A percentile compares a stretch with the other conserved stretches of the same genome.
These are phyloP conservation scores for Phytophthora pluvialis DNA, from an alignment of 352 stramenopile genomes.

Conservation along the genomic window DNA sequence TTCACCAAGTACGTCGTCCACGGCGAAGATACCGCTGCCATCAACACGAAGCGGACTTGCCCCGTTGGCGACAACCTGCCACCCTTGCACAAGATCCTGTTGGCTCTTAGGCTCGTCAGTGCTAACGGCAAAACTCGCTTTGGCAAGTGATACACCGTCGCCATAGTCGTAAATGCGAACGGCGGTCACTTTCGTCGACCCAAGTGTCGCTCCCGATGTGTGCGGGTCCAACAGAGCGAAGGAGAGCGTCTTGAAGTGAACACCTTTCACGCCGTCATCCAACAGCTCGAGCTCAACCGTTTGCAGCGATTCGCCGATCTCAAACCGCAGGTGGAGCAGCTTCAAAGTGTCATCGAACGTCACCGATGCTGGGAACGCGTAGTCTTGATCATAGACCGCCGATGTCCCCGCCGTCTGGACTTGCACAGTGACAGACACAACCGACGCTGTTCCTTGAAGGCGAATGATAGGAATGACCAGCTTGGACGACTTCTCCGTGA, in stretches of 20 bases:
- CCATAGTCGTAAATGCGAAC: constrained; percentile 75
- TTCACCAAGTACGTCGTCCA: constrained; percentile 65
- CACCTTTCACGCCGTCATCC: constrained; percentile 48
- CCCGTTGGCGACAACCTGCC: constrained; percentile 66
- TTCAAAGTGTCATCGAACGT: constrained; percentile 33
- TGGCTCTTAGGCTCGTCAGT: background rate
- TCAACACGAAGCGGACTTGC: constrained; percentile 50
- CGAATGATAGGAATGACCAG: constrained; percentile 57
- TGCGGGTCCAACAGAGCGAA: constrained; percentile 42
- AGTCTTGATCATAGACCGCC: constrained; percentile 50
- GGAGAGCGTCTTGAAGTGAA: constrained; percentile 62
- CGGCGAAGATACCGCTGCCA: constrained; percentile 57
- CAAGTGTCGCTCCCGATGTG: constrained; percentile 36
- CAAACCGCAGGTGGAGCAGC: constrained; percentile 59
- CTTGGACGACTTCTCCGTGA: constrained; percentile 57
- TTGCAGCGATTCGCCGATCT: constrained; percentile 51
- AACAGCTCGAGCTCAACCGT: constrained; percentile 58
- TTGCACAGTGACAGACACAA: constrained; percentile 53
- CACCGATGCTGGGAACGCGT: constrained; percentile 30
- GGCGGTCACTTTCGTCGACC: constrained; percentile 34
- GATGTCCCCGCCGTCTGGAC: constrained; percentile 40
- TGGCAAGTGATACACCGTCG: constrained; percentile 37
- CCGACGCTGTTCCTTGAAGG: constrained; percentile 50
- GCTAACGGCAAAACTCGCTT: constrained; percentile 39
- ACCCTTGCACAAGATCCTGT: constrained; percentile 41